Percentiles rank a stretch among this genome's conserved stretches.
Evolutionary conservation across 2,329 filamentous ascomycete species (phyloP).

Genomic region (Pleomassaria siparia): DNA sequence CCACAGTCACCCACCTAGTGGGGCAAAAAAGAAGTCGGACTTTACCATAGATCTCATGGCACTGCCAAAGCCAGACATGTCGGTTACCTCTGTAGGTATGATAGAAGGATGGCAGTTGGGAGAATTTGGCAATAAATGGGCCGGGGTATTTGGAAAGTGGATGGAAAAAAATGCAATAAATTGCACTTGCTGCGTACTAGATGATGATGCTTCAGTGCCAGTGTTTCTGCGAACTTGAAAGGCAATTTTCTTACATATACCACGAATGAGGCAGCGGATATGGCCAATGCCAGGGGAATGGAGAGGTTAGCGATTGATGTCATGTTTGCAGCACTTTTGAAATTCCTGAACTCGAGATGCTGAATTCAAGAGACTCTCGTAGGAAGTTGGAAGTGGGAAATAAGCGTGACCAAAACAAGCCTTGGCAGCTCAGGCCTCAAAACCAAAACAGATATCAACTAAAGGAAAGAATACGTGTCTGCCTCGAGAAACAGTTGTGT

Average conservation of each 20-base stretch:
- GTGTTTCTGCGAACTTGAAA: neutral
- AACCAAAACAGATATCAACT: too few relatives aligned
- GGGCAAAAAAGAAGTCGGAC: neutral
- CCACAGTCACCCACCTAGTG: neutral
- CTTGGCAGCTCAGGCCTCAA: too few relatives aligned
- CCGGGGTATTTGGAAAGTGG: slow-evolving; percentile 5
- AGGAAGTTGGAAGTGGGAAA: too few relatives aligned
- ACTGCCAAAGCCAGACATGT: slow-evolving; percentile 6
- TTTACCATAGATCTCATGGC: slow-evolving; percentile 4
- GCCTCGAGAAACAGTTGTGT: too few relatives aligned
- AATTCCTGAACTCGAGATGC: neutral
- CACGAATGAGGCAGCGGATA: neutral
- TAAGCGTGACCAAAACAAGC: too few relatives aligned
- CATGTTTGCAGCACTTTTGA: neutral
- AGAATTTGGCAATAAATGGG: slow-evolving; percentile 5
- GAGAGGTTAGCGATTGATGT: neutral
- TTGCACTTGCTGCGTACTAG: slow-evolving; percentile 2
- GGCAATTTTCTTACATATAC: slow-evolving; percentile 1
- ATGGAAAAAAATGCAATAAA: slow-evolving; percentile 5
- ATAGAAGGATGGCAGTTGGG: slow-evolving; percentile 2
- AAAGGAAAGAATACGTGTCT: too few relatives aligned
- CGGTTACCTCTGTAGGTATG: slow-evolving; percentile 4
- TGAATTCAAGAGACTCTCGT: neutral
- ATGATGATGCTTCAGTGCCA: neutral
- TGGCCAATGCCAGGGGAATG: neutral